These are phyloP conservation scores for Ceraceosorus guamensis DNA, from an alignment of 1,284 basidiomycete genomes.

Conservation along the genomic window DNA sequence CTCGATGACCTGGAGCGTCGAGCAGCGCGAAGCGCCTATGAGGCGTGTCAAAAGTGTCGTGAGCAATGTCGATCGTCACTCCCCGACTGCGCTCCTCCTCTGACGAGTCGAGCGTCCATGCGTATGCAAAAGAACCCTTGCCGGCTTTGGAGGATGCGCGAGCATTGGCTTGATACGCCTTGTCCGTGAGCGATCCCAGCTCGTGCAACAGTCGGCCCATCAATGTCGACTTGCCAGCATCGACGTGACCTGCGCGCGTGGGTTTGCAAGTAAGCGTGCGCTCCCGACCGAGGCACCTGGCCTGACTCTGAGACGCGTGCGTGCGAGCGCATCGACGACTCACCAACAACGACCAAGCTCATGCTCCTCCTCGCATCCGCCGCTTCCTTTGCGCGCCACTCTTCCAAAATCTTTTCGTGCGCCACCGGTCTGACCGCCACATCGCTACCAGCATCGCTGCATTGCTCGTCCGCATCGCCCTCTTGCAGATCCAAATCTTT, in stretches of 20 bases:
- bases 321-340: slow-evolving; percentile 32
- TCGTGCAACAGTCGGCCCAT: slow-evolving; percentile 94
- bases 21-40: slow-evolving; percentile 79
- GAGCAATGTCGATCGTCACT: slow-evolving; percentile 94
- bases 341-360: slow-evolving; percentile 88
- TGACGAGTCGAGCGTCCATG: slow-evolving; percentile 92
- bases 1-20: slow-evolving; percentile 92
- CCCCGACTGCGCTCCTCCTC: slow-evolving; percentile 82
- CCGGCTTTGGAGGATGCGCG: slow-evolving; percentile 82
- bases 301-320: neutral
- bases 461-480: slow-evolving; percentile 14
- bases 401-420: slow-evolving; percentile 75
- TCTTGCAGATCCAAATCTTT: slow-evolving; percentile 24
- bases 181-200: slow-evolving; percentile 77
- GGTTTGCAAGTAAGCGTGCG: neutral
- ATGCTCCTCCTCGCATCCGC: slow-evolving; percentile 63
- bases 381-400: slow-evolving; percentile 59
- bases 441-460: slow-evolving; percentile 44
- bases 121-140: slow-evolving; percentile 92
- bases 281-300: neutral
- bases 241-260: slow-evolving; percentile 75
- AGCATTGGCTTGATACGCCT: slow-evolving; percentile 75
- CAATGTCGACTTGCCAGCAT: slow-evolving; percentile 95
- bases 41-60: slow-evolving; percentile 70
- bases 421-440: slow-evolving; percentile 56